Conservation (phyloP, 768 basidiomycete species). For the Terana coerulea region DNA sequence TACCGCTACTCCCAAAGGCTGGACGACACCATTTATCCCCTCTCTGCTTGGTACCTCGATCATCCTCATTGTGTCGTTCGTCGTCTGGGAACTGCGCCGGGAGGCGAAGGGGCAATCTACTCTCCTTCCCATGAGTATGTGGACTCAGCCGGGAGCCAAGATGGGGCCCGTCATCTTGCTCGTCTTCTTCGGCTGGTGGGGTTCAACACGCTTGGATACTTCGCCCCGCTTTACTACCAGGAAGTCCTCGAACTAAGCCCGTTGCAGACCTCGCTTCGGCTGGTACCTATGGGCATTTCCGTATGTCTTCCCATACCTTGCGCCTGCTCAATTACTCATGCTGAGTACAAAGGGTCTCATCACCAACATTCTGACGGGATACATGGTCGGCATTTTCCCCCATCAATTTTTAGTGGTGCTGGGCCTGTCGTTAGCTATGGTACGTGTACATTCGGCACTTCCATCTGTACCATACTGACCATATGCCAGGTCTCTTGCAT, state of each 20-base stretch:
- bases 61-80: conserved; percentile 24
- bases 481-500: conserved; percentile 26
- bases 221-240: conserved; percentile 31
- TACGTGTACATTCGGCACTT: conserved; percentile 12
- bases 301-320: conserved; percentile 17
- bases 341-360: conserved; percentile 8
- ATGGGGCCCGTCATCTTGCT: conserved; percentile 26
- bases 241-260: conserved; percentile 27
- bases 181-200: conserved; percentile 32
- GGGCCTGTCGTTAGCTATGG: conserved; percentile 27
- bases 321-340: conserved; percentile 18
- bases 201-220: conserved; percentile 32
- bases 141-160: conserved; percentile 27
- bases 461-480: neutral
- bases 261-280: conserved; percentile 29
- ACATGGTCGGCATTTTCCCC: conserved; percentile 24
- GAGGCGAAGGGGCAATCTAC: conserved; percentile 25
- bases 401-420: conserved; percentile 26
- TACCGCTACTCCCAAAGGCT: conserved; percentile 28
- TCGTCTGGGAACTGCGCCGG: conserved; percentile 29
- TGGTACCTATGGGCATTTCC: conserved; percentile 32
- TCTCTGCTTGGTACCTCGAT: conserved; percentile 25
- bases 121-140: conserved; percentile 31
- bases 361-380: conserved; percentile 16
- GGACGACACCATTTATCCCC: conserved; percentile 31